Conservation (phyloP, 1,284 basidiomycete species). For the Dichomitus squalens region DNA sequence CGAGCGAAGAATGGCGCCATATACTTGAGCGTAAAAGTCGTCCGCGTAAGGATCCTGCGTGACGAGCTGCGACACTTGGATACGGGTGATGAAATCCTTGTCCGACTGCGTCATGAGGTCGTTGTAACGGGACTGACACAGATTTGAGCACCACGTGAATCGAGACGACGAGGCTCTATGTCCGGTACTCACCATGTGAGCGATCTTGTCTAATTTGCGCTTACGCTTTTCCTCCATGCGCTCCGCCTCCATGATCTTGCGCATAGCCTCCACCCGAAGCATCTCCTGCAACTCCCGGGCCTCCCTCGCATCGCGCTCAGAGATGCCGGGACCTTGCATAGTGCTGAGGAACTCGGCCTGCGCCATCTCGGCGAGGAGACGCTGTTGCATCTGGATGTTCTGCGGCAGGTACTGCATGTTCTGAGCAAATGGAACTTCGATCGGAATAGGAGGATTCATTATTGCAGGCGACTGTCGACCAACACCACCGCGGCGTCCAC, state of each 20-base stretch:
- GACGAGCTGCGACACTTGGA: constrained; percentile 97
- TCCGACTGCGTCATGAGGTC: constrained; percentile 99
- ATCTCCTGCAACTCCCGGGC: constrained; percentile 62
- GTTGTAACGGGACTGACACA: constrained; percentile 86
- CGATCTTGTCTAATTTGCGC: constrained; percentile 81
- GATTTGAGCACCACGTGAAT: background rate
- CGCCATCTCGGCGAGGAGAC: constrained; percentile 69
- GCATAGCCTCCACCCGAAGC: constrained; percentile 75
- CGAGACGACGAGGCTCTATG: background rate
- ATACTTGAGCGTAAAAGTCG: constrained; percentile 99
- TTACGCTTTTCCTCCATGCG: constrained; percentile 82
- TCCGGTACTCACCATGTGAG: constrained; percentile 67
- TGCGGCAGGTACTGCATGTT: constrained; percentile 54
- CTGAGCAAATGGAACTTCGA: constrained; percentile 46
- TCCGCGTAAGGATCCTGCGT: constrained; percentile 96
- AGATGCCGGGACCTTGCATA: constrained; percentile 51
- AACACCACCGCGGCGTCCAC: constrained; percentile 41
- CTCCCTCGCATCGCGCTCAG: constrained; percentile 27
- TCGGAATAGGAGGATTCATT: constrained; percentile 37
- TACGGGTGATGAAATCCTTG: constrained; percentile 99
- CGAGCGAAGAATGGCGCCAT: constrained; percentile 79
- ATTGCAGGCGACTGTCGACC: constrained; percentile 54
- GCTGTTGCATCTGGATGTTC: constrained; percentile 71
- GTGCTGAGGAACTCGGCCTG: constrained; percentile 68
- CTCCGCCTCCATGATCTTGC: constrained; percentile 87